phyloP scores from a whole-genome alignment of 2,329 filamentous ascomycete genomes.

The Fusarium torulosum region DNA sequence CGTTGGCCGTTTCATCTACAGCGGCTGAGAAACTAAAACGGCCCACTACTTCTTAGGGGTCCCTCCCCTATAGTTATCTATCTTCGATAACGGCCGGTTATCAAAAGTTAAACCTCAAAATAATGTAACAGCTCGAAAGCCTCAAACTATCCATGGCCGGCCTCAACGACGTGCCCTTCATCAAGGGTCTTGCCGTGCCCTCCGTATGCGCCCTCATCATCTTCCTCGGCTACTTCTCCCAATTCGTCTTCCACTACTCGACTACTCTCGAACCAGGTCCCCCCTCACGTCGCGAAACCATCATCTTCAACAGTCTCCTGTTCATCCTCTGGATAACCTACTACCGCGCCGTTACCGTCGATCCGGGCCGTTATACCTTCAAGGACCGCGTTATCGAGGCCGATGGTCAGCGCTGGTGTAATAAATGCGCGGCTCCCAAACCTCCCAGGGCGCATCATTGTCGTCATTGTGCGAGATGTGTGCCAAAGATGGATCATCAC shows the following conservation, averaged over 20 bases:
- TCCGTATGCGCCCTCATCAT: conserved; percentile 73
- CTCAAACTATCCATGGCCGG: conserved; percentile 57
- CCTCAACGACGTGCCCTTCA: conserved; percentile 56
- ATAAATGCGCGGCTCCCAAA: conserved; percentile 79
- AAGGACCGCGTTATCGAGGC: conserved; percentile 53
- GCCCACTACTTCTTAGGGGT: conserved; percentile 19
- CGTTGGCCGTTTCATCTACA: conserved; percentile 12
- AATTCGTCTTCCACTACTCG: conserved; percentile 73
- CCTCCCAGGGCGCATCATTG: conserved; percentile 86
- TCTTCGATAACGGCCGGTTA: conserved; percentile 6
- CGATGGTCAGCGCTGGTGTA: conserved; percentile 71
- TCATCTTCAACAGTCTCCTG: conserved; percentile 76
- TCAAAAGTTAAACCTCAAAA: conserved; percentile 4
- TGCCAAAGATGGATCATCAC: conserved; percentile 88
- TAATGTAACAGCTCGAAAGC: conserved; percentile 26
- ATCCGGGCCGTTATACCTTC: conserved; percentile 68
- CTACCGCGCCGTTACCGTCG: conserved; percentile 68
- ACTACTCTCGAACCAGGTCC: conserved; percentile 69
- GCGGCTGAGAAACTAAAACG: conserved; percentile 3
- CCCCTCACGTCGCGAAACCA: conserved; percentile 66
- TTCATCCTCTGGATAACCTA: conserved; percentile 77
- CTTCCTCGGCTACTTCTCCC: conserved; percentile 79
- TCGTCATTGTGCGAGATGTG: conserved; percentile 78
- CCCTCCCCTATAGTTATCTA: conserved; percentile 2
- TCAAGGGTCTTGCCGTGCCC: conserved; percentile 74